Evolutionary conservation across 2,329 filamentous ascomycete genomes (phyloP).

Genomic region (Akanthomyces dipterigenus): DNA sequence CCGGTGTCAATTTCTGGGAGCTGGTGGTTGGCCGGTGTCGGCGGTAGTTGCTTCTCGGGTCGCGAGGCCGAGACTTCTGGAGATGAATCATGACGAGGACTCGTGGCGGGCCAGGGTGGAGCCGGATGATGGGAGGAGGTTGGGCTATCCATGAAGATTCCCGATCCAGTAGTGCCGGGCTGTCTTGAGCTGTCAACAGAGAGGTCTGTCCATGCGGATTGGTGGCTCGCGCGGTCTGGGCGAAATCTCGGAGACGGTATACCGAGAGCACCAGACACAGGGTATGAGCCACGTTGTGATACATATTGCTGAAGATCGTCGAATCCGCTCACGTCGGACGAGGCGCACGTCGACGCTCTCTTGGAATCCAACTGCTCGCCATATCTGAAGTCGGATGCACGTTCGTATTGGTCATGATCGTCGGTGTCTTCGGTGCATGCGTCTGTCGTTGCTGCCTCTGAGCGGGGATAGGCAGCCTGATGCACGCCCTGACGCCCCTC

Average conservation of each 20-base stretch:
- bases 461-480: conserved; percentile 20
- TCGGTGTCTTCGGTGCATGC: conserved; percentile 30
- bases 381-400: conserved; percentile 22
- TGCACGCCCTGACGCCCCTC: conserved; percentile 22
- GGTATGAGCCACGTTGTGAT: conserved; percentile 21
- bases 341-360: conserved; percentile 34
- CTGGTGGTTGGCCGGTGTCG: conserved; percentile 28
- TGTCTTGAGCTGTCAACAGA: conserved; percentile 46
- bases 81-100: background rate
- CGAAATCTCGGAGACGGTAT: conserved; percentile 39
- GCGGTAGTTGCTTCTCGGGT: conserved; percentile 21
- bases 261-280: conserved; percentile 37
- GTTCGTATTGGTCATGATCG: conserved; percentile 24
- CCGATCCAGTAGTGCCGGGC: conserved; percentile 7
- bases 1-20: conserved; percentile 47
- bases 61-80: background rate
- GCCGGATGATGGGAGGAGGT: background rate
- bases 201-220: conserved; percentile 55
- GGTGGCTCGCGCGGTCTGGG: conserved; percentile 45
- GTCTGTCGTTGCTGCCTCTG: conserved; percentile 29
- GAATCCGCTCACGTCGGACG: conserved; percentile 26
- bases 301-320: conserved; percentile 23
- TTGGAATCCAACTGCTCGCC: conserved; percentile 27
- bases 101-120: background rate
- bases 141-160: conserved; percentile 3